Percentiles rank a stretch among this genome's conserved stretches.
These are phyloP conservation scores for Veloporphyrellus conicus DNA, from an alignment of 1,284 basidiomycete genomes.

Conservation along the genomic window DNA sequence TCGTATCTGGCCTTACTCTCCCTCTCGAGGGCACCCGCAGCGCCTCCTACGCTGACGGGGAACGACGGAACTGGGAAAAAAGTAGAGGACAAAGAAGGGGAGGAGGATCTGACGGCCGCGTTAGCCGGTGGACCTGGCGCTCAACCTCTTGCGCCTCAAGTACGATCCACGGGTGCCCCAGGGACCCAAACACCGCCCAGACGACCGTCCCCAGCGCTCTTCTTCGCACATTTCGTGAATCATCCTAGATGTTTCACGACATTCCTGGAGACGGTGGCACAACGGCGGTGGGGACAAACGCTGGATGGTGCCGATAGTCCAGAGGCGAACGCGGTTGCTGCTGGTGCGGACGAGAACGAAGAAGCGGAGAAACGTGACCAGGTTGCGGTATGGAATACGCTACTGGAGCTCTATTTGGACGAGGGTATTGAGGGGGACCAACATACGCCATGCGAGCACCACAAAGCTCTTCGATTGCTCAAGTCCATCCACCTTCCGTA, in stretches of 20 bases:
- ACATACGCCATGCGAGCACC: conserved; percentile 10
- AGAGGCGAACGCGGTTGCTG: conserved; percentile 7
- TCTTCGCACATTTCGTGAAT: conserved; percentile 94
- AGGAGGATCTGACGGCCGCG: conserved; percentile 17
- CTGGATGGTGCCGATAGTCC: conserved; percentile 42
- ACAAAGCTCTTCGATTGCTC: conserved; percentile 71
- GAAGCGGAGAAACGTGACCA: conserved; percentile 68
- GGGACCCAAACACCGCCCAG: conserved; percentile 36
- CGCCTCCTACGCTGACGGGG: conserved; percentile 39
- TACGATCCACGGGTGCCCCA: conserved; percentile 16
- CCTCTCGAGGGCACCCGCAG: conserved; percentile 51
- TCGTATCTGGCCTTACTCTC: conserved; percentile 79
- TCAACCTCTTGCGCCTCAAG: conserved; percentile 11
- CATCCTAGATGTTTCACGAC: conserved; percentile 79
- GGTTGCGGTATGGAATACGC: conserved; percentile 90
- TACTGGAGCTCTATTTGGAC: conserved; percentile 86
- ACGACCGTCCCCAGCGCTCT: conserved; percentile 78
- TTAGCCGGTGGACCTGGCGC: conserved; percentile 13
- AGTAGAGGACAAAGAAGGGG: conserved; percentile 16
- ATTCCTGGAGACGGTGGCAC: conserved; percentile 87
- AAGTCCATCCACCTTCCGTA: conserved; percentile 68
- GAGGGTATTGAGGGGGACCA: conserved; percentile 19
- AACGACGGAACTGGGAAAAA: conserved; percentile 33
- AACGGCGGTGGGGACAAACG: conserved; percentile 75
- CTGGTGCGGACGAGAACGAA: conserved; percentile 38